A percentile compares a stretch with the other conserved stretches of the same genome.
Conservation (phyloP, 768 basidiomycete species). For the Hirschioporus abietinus region DNA sequence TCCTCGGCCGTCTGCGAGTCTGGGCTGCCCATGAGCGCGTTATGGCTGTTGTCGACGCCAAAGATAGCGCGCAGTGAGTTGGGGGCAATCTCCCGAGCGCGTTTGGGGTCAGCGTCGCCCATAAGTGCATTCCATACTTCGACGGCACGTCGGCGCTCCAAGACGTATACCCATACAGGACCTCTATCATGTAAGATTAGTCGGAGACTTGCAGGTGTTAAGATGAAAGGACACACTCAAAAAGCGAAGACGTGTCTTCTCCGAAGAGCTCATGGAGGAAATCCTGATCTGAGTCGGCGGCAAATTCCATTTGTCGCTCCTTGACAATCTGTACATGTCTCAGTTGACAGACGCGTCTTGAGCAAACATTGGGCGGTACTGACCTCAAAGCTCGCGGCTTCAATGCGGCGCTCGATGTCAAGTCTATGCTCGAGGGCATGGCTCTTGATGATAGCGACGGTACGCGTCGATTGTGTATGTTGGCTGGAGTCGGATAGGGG, state of each 20-base stretch:
- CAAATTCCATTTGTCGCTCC: slow-evolving; percentile 86
- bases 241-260: slow-evolving; percentile 65
- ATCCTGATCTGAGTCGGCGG: slow-evolving; percentile 76
- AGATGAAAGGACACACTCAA: slow-evolving; percentile 55
- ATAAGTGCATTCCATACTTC: slow-evolving; percentile 77
- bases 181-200: slow-evolving; percentile 40
- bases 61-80: slow-evolving; percentile 69
- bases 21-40: slow-evolving; percentile 70
- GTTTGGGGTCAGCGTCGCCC: slow-evolving; percentile 56
- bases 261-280: slow-evolving; percentile 77
- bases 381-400: slow-evolving; percentile 81
- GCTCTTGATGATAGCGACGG: slow-evolving; percentile 80
- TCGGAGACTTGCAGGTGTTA: no score
- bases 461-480: slow-evolving; percentile 39
- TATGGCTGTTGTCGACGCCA: slow-evolving; percentile 48
- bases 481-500: neutral
- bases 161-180: slow-evolving; percentile 88
- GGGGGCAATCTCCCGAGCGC: slow-evolving; percentile 49
- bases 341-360: slow-evolving; percentile 3
- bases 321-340: slow-evolving; percentile 59
- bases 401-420: slow-evolving; percentile 74
- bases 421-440: slow-evolving; percentile 70
- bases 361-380: slow-evolving; percentile 15
- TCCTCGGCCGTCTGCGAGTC: slow-evolving; percentile 67
- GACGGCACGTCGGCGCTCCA: slow-evolving; percentile 76